Percentiles rank a stretch among this genome's conserved stretches.
Conservation (phyloP, 2,329 filamentous ascomycete species). For the Botrytis hyacinthi region DNA sequence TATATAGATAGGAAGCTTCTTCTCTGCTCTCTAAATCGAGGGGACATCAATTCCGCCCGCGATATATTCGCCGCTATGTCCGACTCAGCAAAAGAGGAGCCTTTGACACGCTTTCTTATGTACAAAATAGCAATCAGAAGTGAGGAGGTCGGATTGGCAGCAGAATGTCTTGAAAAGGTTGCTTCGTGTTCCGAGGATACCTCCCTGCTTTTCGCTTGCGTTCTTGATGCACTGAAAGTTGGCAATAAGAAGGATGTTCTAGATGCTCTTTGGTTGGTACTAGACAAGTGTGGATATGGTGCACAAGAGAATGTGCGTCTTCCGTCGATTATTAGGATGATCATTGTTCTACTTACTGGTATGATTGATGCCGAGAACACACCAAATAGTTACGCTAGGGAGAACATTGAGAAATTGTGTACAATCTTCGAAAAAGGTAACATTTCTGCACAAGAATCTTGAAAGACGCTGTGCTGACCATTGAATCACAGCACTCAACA, state of each 20-base stretch:
- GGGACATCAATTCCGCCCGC: slow-evolving; percentile 53
- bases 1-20: slow-evolving; percentile 63
- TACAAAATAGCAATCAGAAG: slow-evolving; percentile 68
- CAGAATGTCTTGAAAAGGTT: slow-evolving; percentile 61
- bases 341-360: slow-evolving; percentile 50
- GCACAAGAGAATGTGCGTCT: slow-evolving; percentile 53
- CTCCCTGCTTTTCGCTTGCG: slow-evolving; percentile 74
- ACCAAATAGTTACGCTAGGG: slow-evolving; percentile 1
- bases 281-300: slow-evolving; percentile 53
- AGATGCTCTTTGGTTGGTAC: slow-evolving; percentile 56
- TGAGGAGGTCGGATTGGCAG: slow-evolving; percentile 57
- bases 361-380: slow-evolving; percentile 40
- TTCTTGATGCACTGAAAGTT: slow-evolving; percentile 68
- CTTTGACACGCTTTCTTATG: slow-evolving; percentile 69
- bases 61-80: slow-evolving; percentile 60
- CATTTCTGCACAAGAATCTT: neutral
- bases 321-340: slow-evolving; percentile 63
- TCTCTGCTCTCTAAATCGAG: slow-evolving; percentile 61
- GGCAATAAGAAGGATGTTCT: slow-evolving; percentile 62
- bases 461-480: slow-evolving; percentile 7
- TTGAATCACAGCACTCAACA: slow-evolving; percentile 29
- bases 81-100: slow-evolving; percentile 54
- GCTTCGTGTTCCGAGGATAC: slow-evolving; percentile 51
- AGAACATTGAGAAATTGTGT: slow-evolving; percentile 51
- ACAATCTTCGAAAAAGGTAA: slow-evolving; percentile 51